Conservation (phyloP, 2,329 filamentous ascomycete genomes). For the Dactylellina sp. region DNA sequence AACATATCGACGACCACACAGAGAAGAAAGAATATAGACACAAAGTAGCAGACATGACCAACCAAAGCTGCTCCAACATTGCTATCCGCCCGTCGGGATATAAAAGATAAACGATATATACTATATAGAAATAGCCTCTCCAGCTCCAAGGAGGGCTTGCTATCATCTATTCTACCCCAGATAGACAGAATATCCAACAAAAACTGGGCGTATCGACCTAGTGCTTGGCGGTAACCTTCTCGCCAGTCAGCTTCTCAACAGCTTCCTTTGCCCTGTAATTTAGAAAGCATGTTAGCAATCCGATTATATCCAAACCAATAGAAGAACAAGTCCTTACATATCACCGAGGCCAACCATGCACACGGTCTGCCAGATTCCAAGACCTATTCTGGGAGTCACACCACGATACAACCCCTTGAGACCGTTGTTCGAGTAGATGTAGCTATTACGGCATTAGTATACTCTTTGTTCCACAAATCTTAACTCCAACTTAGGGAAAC, state of each 20-base stretch:
- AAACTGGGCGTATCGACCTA: constrained; percentile 61
- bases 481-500: constrained; percentile 3
- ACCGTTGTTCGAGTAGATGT: constrained; percentile 92
- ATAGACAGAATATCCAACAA: background rate
- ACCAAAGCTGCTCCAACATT: constrained; percentile 21
- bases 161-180: background rate
- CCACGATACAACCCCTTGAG: constrained; percentile 94
- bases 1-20: constrained; percentile 27
- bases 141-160: background rate
- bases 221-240: constrained; percentile 70
- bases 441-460: constrained; percentile 66
- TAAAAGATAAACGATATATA: constrained; percentile 27
- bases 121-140: constrained; percentile 4
- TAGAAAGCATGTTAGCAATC: constrained; percentile 51
- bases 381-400: constrained; percentile 90
- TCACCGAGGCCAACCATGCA: constrained; percentile 99
- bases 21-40: constrained; percentile 27
- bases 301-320: constrained; percentile 28
- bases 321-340: constrained; percentile 82
- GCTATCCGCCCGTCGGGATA: constrained; percentile 4
- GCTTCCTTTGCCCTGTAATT: constrained; percentile 68
- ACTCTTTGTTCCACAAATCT: constrained; percentile 62
- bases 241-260: constrained; percentile 70
- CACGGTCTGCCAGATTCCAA: constrained; percentile 98
- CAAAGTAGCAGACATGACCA: constrained; percentile 11